phyloP scores from a whole-genome alignment of 371 early-diverging fungal species.

The Entomophthora muscae region DNA sequence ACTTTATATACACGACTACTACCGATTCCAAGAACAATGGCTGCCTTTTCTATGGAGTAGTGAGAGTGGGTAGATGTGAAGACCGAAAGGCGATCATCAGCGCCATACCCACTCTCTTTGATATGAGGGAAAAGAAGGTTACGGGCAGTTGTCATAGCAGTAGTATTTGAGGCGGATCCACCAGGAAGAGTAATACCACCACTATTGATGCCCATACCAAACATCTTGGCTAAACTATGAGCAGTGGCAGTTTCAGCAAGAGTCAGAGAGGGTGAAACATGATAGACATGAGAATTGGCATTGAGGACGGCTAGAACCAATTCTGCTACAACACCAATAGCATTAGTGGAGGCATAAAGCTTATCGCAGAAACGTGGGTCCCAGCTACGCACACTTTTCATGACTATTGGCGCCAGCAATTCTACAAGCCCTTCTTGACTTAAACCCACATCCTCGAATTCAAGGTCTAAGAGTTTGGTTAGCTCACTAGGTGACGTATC shows the following conservation, averaged over 20 bases:
- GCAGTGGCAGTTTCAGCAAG: constrained; percentile 56
- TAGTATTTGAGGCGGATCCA: constrained; percentile 57
- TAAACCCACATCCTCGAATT: background rate
- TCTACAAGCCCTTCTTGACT: background rate
- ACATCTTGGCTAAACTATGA: constrained; percentile 27
- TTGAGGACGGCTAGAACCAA: constrained; percentile 56
- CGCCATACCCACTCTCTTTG: constrained; percentile 17
- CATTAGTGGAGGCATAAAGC: constrained; percentile 61
- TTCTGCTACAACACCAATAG: constrained; percentile 55
- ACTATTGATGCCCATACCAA: constrained; percentile 28
- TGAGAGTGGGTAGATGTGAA: constrained; percentile 63
- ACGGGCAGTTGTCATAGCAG: constrained; percentile 66
- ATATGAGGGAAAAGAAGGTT: constrained; percentile 45
- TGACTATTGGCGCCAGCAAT: background rate
- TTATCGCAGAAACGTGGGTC: constrained; percentile 50
- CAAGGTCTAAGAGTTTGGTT: background rate
- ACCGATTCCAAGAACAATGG: constrained; percentile 54
- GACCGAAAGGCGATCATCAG: constrained; percentile 22
- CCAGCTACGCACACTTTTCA: background rate
- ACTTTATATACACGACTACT: constrained; percentile 44
- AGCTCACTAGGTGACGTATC: background rate
- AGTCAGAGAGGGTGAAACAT: constrained; percentile 54
- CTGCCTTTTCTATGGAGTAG: constrained; percentile 63
- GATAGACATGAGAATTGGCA: constrained; percentile 65
- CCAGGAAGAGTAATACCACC: constrained; percentile 66